These are phyloP conservation scores for Cryptosporidium baileyi DNA, from an alignment of 169 alveolate species.

Conservation along the genomic window DNA sequence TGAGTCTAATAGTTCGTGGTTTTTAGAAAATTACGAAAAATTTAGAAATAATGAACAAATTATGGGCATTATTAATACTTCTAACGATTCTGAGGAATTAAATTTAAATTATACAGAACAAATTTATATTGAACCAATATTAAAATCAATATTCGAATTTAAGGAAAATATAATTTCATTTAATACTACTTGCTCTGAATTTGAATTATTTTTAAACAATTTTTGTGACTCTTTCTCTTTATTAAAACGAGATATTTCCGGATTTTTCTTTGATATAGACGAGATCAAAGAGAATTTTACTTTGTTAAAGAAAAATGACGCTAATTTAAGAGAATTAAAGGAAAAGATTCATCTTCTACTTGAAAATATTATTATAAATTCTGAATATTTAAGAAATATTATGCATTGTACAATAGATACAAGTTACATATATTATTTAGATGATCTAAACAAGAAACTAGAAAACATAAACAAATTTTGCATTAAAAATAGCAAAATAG, in stretches of 20 bases:
- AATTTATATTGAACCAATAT: neutral
- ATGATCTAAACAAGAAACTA: neutral
- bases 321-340: neutral
- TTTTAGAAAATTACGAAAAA: neutral
- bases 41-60: neutral
- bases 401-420: neutral
- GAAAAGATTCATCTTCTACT: neutral
- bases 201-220: neutral
- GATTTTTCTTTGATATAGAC: neutral
- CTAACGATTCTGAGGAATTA: neutral
- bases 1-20: constrained; percentile 22
- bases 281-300: constrained; percentile 9
- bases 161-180: neutral
- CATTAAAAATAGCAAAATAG: neutral
- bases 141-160: neutral
- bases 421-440: neutral
- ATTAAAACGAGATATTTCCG: neutral
- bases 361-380: neutral
- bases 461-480: neutral
- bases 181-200: neutral
- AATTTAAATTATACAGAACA: neutral
- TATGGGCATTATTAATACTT: neutral
- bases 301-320: neutral
- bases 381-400: neutral
- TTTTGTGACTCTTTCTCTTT: neutral